These are phyloP conservation scores for Metschnikowia hibisci DNA, from an alignment of 805 yeast species.

Conservation along the genomic window DNA sequence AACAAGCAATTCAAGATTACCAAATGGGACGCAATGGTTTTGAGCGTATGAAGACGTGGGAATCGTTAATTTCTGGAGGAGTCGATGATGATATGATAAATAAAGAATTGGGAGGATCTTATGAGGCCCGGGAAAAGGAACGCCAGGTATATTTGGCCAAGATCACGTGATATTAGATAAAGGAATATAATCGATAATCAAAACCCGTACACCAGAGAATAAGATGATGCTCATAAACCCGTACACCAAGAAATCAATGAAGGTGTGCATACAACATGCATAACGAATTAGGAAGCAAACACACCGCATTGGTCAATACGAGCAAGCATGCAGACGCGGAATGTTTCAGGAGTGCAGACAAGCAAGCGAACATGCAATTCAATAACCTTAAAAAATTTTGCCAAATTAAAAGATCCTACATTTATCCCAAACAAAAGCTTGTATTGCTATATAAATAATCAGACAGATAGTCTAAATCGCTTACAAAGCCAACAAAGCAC, in stretches of 20 bases:
- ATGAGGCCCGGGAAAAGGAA: conserved; percentile 27
- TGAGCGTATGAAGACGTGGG: conserved; percentile 62
- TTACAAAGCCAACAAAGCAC: conserved; percentile 44
- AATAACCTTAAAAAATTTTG: no score
- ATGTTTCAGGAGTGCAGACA: not conserved
- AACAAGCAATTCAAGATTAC: conserved; percentile 68
- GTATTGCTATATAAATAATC: conserved; percentile 4
- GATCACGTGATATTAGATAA: no score
- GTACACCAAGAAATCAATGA: no score
- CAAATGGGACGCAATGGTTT: conserved; percentile 67
- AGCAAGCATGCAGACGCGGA: no score
- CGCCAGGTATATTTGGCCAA: conserved; percentile 8
- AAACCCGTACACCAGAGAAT: no score
- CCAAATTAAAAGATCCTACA: not conserved
- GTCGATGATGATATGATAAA: conserved; percentile 42
- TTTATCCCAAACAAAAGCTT: not conserved
- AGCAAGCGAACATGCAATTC: no score
- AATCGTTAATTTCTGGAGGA: conserved; percentile 42
- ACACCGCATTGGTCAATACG: no score
- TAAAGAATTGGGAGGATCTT: conserved; percentile 33
- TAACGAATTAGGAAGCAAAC: no score
- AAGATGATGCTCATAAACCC: no score
- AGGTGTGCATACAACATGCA: no score
- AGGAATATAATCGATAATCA: no score
- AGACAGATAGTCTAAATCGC: not conserved